Percentiles rank a stretch among this genome's conserved stretches.
Evolutionary conservation across 768 basidiomycete species (phyloP).

Genomic region (Phlegmacium glaucopus): DNA sequence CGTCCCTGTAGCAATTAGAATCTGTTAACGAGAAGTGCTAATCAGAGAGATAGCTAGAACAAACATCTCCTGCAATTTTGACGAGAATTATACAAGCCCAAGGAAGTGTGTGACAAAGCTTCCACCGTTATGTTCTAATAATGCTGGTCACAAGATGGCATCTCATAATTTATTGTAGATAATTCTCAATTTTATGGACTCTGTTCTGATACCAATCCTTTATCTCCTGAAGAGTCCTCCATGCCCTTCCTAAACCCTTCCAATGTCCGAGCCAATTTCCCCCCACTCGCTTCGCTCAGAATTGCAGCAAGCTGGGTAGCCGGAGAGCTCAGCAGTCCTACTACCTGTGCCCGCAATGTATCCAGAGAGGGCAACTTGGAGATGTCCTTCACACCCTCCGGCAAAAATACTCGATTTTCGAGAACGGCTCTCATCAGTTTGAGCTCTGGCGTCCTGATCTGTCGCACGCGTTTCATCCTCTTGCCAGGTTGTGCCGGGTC

Average conservation of each 20-base stretch:
- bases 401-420: conserved; percentile 68
- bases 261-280: conserved; percentile 63
- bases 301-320: conserved; percentile 65
- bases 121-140: no score
- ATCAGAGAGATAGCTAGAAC: background rate
- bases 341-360: conserved; percentile 75
- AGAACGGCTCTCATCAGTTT: conserved; percentile 75
- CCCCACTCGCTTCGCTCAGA: conserved; percentile 57
- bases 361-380: conserved; percentile 77
- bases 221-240: conserved; percentile 37
- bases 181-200: background rate
- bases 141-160: no score
- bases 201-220: background rate
- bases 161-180: background rate
- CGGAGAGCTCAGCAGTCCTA: conserved; percentile 78
- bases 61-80: background rate
- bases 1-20: conserved; percentile 45
- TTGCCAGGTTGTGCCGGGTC: conserved; percentile 69
- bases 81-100: background rate
- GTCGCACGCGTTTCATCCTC: conserved; percentile 56
- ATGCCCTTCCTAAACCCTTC: conserved; percentile 70
- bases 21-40: no score
- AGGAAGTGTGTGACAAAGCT: background rate
- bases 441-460: conserved; percentile 59
- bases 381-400: conserved; percentile 55